A percentile compares a stretch with the other conserved stretches of the same genome.
Evolutionary conservation across 2,329 filamentous ascomycete genomes (phyloP).

Genomic region (Hymenoscyphus albidus): DNA sequence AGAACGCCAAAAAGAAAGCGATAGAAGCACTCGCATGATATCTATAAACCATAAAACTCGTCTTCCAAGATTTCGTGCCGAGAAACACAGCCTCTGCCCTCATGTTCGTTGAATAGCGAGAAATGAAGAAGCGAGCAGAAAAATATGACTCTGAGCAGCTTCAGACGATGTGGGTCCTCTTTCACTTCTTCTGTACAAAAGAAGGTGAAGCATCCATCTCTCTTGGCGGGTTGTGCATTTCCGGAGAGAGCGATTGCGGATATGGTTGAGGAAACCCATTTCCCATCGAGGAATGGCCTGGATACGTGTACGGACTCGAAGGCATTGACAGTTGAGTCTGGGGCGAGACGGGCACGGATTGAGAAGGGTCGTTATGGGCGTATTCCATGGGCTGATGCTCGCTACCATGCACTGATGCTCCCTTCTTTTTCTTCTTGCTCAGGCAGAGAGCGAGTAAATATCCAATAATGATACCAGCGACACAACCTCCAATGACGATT

Average conservation of each 20-base stretch:
- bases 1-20: background rate
- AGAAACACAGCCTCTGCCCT: background rate
- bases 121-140: background rate
- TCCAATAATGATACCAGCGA: background rate
- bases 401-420: background rate
- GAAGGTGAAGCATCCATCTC: slow-evolving; percentile 1
- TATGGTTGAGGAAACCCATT: background rate
- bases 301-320: background rate
- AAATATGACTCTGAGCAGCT: background rate
- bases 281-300: background rate
- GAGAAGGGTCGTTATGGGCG: background rate
- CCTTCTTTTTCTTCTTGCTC: background rate
- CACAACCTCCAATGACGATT: background rate
- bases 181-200: background rate
- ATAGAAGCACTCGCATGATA: background rate
- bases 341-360: background rate
- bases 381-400: background rate
- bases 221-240: background rate
- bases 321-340: background rate
- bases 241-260: background rate
- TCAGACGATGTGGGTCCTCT: background rate
- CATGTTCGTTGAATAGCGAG: background rate
- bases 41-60: background rate
- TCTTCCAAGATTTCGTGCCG: background rate
- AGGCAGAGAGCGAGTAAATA: background rate